Conservation (phyloP, 1,284 basidiomycete species). For the Phellopilus nigrolimitatus region DNA sequence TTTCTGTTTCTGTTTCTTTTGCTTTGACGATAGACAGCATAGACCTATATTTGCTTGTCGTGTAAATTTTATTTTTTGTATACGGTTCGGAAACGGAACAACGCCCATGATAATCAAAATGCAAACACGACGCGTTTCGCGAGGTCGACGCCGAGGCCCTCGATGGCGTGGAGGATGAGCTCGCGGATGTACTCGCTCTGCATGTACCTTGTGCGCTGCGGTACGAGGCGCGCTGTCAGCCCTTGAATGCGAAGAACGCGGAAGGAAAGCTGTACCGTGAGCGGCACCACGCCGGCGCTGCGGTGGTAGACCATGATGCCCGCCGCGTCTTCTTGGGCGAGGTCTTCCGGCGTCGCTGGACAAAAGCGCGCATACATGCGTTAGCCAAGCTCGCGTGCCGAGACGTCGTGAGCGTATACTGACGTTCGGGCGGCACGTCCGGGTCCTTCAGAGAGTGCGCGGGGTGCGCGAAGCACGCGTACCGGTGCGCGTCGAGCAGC, state of each 20-base stretch:
- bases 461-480: constrained; percentile 66
- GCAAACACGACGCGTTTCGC: constrained; percentile 4
- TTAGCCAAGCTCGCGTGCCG: not conserved
- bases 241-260: not conserved
- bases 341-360: not conserved
- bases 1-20: no score
- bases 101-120: not conserved
- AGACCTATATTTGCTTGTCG: no score
- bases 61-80: not conserved
- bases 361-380: not conserved
- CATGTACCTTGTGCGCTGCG: not conserved
- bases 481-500: constrained; percentile 59
- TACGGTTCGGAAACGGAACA: no score
- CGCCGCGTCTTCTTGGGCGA: constrained; percentile 9
- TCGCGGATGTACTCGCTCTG: not conserved
- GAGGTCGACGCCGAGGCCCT: constrained; percentile 37
- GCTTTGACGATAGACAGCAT: no score
- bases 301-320: constrained; percentile 1
- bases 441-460: constrained; percentile 41
- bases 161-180: constrained; percentile 6
- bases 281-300: not conserved
- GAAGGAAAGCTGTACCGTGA: not conserved
- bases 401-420: not conserved
- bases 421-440: constrained; percentile 1
- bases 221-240: not conserved